A percentile compares a stretch with the other conserved stretches of the same genome.
These are phyloP conservation scores for Bjerkandera adusta DNA, from an alignment of 1,284 basidiomycete species.

Conservation along the genomic window DNA sequence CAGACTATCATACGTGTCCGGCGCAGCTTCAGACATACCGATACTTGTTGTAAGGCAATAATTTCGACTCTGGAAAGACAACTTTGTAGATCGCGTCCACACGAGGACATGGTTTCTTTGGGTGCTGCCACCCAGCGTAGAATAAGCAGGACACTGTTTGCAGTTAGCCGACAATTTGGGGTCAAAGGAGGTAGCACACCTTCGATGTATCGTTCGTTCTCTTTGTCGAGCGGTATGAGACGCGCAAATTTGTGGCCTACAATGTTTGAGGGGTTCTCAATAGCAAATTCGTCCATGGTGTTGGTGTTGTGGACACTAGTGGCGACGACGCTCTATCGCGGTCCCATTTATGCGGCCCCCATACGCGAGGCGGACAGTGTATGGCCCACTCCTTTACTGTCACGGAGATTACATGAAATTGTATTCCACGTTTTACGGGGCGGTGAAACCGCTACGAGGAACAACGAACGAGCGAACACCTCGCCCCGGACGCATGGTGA, in stretches of 20 bases:
- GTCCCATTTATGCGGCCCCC: too few species aligned
- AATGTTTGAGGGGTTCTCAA: constrained; percentile 14
- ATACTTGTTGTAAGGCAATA: constrained; percentile 48
- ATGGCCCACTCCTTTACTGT: too few species aligned
- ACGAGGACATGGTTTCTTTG: constrained; percentile 47
- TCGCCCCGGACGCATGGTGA: too few species aligned
- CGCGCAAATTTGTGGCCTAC: constrained; percentile 10
- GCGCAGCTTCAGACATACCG: constrained; percentile 34
- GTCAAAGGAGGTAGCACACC: constrained; percentile 4
- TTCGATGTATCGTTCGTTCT: constrained; percentile 8
- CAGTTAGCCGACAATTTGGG: background rate
- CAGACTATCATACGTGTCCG: background rate
- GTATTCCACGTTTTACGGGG: too few species aligned
- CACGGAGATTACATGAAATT: too few species aligned
- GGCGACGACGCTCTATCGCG: too few species aligned
- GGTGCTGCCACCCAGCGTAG: constrained; percentile 54
- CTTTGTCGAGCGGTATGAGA: constrained; percentile 5
- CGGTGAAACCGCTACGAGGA: too few species aligned
- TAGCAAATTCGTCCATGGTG: constrained; percentile 16
- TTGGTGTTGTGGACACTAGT: too few species aligned
- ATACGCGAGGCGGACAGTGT: too few species aligned
- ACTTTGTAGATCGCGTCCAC: constrained; percentile 53
- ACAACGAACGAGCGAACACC: too few species aligned
- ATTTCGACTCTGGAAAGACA: constrained; percentile 39
- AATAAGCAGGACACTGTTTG: constrained; percentile 49